Base-by-base conservation (phyloP, 192 early-diverging fungal species). In the Podila epigama region DNA sequence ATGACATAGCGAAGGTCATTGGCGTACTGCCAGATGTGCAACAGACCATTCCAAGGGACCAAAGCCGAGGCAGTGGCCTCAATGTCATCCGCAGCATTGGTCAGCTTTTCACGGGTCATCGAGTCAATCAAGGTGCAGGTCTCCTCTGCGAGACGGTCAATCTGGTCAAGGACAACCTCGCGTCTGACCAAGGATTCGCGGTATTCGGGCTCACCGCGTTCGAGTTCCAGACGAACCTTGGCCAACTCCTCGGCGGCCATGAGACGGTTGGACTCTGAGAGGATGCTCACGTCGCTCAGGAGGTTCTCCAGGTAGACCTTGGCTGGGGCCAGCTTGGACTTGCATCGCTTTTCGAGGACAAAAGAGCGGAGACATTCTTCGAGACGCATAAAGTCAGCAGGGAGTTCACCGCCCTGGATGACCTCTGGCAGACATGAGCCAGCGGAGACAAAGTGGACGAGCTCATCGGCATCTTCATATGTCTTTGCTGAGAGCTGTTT, bases 361-460 rank as follows among this genome's bases (percentile, higher is more conserved):
- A 99, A 99, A 4, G 89, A 88, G 39, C 95, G 92, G 51, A 99
- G 86, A 56, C 87, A 84, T 59, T 92, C 86, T 84, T 99, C 98
- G 61, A 98, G 87, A 39, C 86, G 80, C 20, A 87, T 79, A 83
- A 99, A 98, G 33, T 84, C 66, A 13, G 56, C 69, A 25, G 70
- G 62, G 12, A 68, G 55, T 13, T 72, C 71, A 20, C 68, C 64
- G 22, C 52, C 68, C 51, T 78, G 66, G 53, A 77, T 77, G 56
- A 59, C 51, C 44, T 70, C 77, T 40, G 64, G 69, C 48, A 68
- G 44, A 37, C 69, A 69, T 0, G 66, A 67, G 39, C 84, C 85
- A 13, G 96, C 93, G 57, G 92, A 90, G 56, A 99, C 96, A 88
- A 99, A 99, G 77, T 99, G 98, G 31, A 99, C 96, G 33, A 99